These are phyloP conservation scores for Tilletiopsis washingtonensis DNA, from an alignment of 1,284 basidiomycete species.

Conservation along the genomic window DNA sequence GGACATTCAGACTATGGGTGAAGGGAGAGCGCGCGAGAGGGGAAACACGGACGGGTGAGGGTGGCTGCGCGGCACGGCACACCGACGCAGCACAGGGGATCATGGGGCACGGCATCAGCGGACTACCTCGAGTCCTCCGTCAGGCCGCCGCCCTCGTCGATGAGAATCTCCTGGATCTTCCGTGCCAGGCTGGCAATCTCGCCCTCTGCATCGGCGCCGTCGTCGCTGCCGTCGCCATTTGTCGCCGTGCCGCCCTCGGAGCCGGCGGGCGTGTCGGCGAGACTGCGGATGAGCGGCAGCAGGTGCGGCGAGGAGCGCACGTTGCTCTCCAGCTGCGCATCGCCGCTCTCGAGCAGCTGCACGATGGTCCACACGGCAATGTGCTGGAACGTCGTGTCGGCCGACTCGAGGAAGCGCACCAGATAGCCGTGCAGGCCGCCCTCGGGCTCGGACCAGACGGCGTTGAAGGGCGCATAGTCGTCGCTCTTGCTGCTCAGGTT, in stretches of 20 bases:
- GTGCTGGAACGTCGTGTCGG: slow-evolving; percentile 99
- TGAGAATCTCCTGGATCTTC: slow-evolving; percentile 43
- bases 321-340: slow-evolving; percentile 51
- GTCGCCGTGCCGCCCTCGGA: neutral
- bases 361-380: slow-evolving; percentile 94
- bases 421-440: slow-evolving; percentile 95
- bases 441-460: slow-evolving; percentile 95
- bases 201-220: slow-evolving; percentile 34
- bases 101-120: too few species aligned
- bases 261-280: slow-evolving; percentile 17
- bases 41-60: too few species aligned
- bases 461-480: slow-evolving; percentile 95
- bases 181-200: slow-evolving; percentile 40
- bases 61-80: too few species aligned
- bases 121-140: too few species aligned
- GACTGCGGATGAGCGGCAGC: slow-evolving; percentile 33
- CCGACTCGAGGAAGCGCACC: slow-evolving; percentile 82
- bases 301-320: slow-evolving; percentile 35
- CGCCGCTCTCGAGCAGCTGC: slow-evolving; percentile 86
- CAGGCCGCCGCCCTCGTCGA: neutral
- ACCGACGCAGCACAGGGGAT: too few species aligned
- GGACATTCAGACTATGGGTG: too few species aligned
- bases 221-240: slow-evolving; percentile 12
- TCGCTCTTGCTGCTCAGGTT: slow-evolving; percentile 89
- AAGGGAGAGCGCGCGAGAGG: too few species aligned